These are phyloP conservation scores for Artemisia annua DNA, from an alignment of 129 eudicot species.

Conservation along the genomic window DNA sequence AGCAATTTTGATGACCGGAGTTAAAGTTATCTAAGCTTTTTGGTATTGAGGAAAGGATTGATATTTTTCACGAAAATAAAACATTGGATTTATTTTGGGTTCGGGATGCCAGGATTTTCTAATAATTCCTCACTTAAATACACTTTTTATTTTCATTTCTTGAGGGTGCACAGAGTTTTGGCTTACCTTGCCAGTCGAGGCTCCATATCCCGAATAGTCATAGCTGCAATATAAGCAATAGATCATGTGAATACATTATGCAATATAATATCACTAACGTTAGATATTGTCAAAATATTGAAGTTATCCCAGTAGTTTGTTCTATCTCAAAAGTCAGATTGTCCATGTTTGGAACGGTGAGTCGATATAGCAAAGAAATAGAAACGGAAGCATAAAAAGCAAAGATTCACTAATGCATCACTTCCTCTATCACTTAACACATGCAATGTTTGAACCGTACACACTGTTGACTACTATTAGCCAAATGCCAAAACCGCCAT, in stretches of 20 bases:
- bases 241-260: background rate
- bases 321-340: background rate
- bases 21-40: no score
- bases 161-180: background rate
- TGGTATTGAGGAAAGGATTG: no score
- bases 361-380: background rate
- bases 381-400: background rate
- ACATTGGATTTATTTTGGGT: conserved; percentile 2
- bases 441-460: conserved; percentile 3
- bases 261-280: background rate
- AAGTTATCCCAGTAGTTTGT: background rate
- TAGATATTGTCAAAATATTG: background rate
- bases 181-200: conserved; percentile 94
- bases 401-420: background rate
- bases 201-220: conserved; percentile 98
- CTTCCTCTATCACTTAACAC: background rate
- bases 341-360: conserved; percentile 3
- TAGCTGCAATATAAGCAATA: conserved; percentile 62
- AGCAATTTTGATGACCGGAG: conserved; percentile 9
- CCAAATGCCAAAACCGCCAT: background rate
- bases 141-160: background rate
- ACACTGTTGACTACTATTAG: conserved; percentile 9
- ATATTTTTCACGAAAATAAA: background rate
- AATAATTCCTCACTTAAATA: background rate
- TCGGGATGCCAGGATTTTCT: conserved; percentile 1